phyloP scores from a whole-genome alignment of 2,329 filamentous ascomycete genomes.

The Arthrobotrys sinensis region DNA sequence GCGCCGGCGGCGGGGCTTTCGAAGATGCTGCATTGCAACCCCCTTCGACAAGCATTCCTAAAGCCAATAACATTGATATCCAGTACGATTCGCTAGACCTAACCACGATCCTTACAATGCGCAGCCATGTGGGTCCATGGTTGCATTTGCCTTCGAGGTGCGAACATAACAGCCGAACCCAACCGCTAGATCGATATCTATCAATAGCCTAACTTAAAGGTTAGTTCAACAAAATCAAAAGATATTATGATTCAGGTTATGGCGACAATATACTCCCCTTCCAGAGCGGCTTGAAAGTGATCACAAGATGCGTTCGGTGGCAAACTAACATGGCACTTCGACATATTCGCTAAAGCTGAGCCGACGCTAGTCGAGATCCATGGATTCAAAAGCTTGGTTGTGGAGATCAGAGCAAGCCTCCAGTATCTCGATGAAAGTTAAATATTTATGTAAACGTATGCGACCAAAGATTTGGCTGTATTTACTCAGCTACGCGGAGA shows the following conservation, averaged over 20 bases:
- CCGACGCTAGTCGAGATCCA: background rate
- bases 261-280: background rate
- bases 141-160: constrained; percentile 28
- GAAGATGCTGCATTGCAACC: constrained; percentile 1
- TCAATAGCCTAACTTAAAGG: background rate
- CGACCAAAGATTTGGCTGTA: too few relatives aligned
- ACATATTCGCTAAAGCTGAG: constrained; percentile 17
- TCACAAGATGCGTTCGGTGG: constrained; percentile 16
- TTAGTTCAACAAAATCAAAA: background rate
- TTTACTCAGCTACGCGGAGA: too few relatives aligned
- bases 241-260: background rate
- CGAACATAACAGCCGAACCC: constrained; percentile 11
- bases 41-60: background rate
- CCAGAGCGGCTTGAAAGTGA: background rate
- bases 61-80: constrained; percentile 11
- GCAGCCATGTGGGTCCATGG: constrained; percentile 16
- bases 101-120: background rate
- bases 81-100: background rate
- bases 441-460: background rate
- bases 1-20: background rate
- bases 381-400: constrained; percentile 15
- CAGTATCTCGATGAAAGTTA: background rate
- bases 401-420: background rate
- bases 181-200: constrained; percentile 7
- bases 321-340: constrained; percentile 16